Conservation (phyloP, 2,329 filamentous ascomycete species). For the Monosporascus sp. region DNA sequence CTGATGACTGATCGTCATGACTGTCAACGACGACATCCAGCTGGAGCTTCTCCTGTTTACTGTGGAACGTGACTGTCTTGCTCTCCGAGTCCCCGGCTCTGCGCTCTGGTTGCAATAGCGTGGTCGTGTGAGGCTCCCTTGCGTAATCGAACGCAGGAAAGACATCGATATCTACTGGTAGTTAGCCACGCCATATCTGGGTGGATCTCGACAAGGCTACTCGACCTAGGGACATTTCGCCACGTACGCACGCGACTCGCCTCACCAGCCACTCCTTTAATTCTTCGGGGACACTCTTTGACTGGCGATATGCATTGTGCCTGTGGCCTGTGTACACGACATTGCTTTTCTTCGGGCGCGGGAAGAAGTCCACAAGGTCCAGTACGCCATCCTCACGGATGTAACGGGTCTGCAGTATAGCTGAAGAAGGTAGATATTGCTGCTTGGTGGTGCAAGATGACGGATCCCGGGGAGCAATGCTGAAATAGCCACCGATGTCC, state of each 20-base stretch:
- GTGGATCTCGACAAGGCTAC: neutral
- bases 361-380: constrained; percentile 71
- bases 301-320: constrained; percentile 49
- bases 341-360: constrained; percentile 56
- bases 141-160: constrained; percentile 72
- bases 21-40: constrained; percentile 62
- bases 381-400: constrained; percentile 71
- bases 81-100: constrained; percentile 36
- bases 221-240: constrained; percentile 54
- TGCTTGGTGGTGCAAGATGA: constrained; percentile 65
- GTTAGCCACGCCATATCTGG: constrained; percentile 2
- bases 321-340: constrained; percentile 42
- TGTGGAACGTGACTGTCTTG: constrained; percentile 59
- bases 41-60: constrained; percentile 54
- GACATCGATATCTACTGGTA: constrained; percentile 53
- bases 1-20: constrained; percentile 40
- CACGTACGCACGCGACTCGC: constrained; percentile 67
- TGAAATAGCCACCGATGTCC: constrained; percentile 68
- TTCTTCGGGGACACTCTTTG: constrained; percentile 49
- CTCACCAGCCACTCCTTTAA: constrained; percentile 68
- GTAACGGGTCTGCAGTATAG: constrained; percentile 72
- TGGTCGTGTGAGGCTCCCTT: constrained; percentile 54
- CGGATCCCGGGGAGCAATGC: constrained; percentile 50
- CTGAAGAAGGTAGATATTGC: constrained; percentile 69
- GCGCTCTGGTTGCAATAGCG: constrained; percentile 41